A percentile compares a stretch with the other conserved stretches of the same genome.
Evolutionary conservation across 805 yeast genomes (phyloP).

Genomic region (Suhomyces sp.): DNA sequence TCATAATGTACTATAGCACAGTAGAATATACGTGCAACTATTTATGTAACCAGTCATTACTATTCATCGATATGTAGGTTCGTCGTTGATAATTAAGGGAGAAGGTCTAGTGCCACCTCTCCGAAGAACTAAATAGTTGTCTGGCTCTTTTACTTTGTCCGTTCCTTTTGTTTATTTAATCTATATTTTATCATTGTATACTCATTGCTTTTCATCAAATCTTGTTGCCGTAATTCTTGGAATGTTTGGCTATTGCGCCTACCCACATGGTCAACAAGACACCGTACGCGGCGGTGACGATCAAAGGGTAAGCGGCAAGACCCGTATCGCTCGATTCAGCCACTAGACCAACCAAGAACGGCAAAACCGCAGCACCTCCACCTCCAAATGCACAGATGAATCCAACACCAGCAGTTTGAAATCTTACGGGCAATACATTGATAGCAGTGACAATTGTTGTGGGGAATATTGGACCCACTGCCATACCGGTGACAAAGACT

Average conservation of each 20-base stretch:
- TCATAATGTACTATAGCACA: neutral
- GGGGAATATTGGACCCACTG: slow-evolving; percentile 59
- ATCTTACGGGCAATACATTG: slow-evolving; percentile 55
- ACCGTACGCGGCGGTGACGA: slow-evolving; percentile 23
- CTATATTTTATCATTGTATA: neutral
- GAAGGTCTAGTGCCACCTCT: neutral
- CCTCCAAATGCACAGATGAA: slow-evolving; percentile 78
- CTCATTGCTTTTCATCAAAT: neutral
- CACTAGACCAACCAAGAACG: slow-evolving; percentile 57
- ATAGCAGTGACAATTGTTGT: slow-evolving; percentile 65
- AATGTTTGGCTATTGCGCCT: neutral
- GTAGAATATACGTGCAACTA: neutral
- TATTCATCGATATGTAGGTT: neutral
- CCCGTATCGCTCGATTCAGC: slow-evolving; percentile 36
- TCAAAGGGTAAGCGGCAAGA: slow-evolving; percentile 28
- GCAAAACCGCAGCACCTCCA: slow-evolving; percentile 75
- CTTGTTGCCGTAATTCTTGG: neutral
- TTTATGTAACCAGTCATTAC: neutral
- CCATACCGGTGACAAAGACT: slow-evolving; percentile 43
- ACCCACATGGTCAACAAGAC: slow-evolving; percentile 27
- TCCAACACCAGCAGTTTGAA: slow-evolving; percentile 68
- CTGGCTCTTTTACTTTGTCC: no score
- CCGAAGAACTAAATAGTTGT: neutral
- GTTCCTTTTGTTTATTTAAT: neutral
- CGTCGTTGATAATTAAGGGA: neutral